phyloP scores from a whole-genome alignment of 495 filamentous ascomycete genomes.

The Clavariopsis aquatica region DNA sequence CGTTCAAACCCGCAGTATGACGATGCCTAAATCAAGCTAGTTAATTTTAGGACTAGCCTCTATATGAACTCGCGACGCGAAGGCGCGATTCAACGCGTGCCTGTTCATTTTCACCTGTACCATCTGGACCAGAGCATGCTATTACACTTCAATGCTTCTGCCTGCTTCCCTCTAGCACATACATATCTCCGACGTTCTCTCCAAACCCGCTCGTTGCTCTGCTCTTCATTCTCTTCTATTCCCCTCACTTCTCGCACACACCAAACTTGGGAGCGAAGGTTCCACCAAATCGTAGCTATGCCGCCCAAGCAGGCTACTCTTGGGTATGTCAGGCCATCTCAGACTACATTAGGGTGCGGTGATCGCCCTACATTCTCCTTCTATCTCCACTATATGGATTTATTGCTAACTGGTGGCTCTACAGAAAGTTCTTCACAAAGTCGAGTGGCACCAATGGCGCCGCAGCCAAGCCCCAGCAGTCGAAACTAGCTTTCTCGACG shows the following conservation, averaged over 20 bases:
- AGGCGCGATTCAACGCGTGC: constrained; percentile 19
- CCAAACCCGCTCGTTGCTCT: not conserved
- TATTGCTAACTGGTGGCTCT: constrained; percentile 2
- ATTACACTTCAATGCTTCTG: constrained; percentile 18
- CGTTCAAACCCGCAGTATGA: not conserved
- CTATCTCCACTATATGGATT: not conserved
- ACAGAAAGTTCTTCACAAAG: constrained; percentile 70
- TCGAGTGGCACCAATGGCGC: constrained; percentile 49
- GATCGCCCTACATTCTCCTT: constrained; percentile 1
- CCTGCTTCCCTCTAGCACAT: constrained; percentile 3
- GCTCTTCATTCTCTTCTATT: not conserved
- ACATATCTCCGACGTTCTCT: not conserved
- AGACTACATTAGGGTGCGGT: constrained; percentile 82
- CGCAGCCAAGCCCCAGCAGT: constrained; percentile 65
- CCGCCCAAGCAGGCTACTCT: constrained; percentile 77
- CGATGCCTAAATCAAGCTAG: not conserved
- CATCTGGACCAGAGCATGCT: constrained; percentile 14
- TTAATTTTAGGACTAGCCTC: not conserved
- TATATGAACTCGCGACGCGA: constrained; percentile 1
- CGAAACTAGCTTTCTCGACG: constrained; percentile 67
- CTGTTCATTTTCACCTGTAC: not conserved
- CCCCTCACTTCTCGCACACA: not conserved
- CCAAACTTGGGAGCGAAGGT: not conserved
- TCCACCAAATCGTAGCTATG: constrained; percentile 32
- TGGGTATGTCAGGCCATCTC: constrained; percentile 84